Evolutionary conservation across 202 grass and related monocot species (phyloP).

Genomic region (Brachypodium distachyon): DNA sequence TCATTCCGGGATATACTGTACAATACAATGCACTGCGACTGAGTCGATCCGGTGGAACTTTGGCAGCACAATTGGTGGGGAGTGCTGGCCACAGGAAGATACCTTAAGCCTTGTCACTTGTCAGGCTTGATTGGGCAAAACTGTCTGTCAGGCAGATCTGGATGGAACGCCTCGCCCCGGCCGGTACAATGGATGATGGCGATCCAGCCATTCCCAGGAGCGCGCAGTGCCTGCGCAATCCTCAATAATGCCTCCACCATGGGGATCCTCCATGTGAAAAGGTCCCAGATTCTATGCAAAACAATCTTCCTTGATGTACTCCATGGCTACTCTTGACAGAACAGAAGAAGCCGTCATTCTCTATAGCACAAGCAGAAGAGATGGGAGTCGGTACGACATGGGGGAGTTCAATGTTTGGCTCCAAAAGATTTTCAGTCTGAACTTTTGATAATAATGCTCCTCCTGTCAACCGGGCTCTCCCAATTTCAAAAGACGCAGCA

Average conservation of each 20-base stretch:
- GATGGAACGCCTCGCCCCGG: background rate
- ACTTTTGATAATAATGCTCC: background rate
- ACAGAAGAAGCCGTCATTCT: background rate
- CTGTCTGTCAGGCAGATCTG: background rate
- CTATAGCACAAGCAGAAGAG: background rate
- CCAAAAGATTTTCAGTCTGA: background rate
- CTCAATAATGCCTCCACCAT: conserved; percentile 17
- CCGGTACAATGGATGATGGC: background rate
- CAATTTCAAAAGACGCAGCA: background rate
- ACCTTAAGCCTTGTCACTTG: background rate
- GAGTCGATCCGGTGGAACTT: background rate
- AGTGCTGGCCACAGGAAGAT: background rate
- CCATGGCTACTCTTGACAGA: background rate
- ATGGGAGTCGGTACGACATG: background rate
- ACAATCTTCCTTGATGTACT: background rate
- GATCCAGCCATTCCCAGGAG: background rate
- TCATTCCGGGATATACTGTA: background rate
- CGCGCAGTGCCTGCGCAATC: background rate
- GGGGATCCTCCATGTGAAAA: conserved; percentile 15
- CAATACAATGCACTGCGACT: background rate
- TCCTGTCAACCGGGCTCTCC: background rate
- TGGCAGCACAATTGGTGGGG: background rate
- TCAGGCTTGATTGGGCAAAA: conserved; percentile 7
- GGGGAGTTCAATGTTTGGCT: background rate
- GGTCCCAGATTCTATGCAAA: background rate